Conservation (phyloP, 305 asterid genomes). For the Rubia balearica region DNA sequence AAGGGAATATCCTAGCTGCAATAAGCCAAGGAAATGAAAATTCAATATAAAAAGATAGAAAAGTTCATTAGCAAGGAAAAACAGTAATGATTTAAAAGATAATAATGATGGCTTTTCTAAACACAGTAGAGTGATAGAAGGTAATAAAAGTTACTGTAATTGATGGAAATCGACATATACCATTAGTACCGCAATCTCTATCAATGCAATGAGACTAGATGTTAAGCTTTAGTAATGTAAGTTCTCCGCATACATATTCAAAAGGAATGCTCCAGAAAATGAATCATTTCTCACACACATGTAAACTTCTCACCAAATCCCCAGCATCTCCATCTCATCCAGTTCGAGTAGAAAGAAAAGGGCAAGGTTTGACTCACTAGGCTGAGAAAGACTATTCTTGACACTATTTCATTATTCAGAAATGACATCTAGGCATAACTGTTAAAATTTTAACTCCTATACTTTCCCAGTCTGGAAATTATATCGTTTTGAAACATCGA, state of each 20-base stretch:
- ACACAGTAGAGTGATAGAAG: not conserved
- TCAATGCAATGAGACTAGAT: not conserved
- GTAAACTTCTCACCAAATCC: no score
- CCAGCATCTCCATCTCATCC: not conserved
- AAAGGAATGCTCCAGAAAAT: not conserved
- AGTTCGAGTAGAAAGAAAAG: not conserved
- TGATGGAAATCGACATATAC: not conserved
- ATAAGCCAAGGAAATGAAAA: slow-evolving; percentile 16
- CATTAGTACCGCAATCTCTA: not conserved
- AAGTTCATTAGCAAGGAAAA: not conserved
- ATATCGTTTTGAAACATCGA: not conserved
- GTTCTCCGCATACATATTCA: not conserved
- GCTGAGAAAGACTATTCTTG: not conserved
- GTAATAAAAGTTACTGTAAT: not conserved
- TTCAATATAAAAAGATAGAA: not conserved
- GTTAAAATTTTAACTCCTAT: not conserved
- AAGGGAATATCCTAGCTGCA: slow-evolving; percentile 76
- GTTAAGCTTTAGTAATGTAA: not conserved
- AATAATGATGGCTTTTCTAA: not conserved
- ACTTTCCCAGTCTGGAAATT: no score
- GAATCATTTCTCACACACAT: not conserved
- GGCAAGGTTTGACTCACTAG: not conserved
- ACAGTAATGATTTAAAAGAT: not conserved
- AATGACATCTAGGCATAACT: not conserved
- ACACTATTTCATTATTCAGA: not conserved